phyloP scores from a whole-genome alignment of 345 rosid genomes.

The Eucalyptus pauciflora region DNA sequence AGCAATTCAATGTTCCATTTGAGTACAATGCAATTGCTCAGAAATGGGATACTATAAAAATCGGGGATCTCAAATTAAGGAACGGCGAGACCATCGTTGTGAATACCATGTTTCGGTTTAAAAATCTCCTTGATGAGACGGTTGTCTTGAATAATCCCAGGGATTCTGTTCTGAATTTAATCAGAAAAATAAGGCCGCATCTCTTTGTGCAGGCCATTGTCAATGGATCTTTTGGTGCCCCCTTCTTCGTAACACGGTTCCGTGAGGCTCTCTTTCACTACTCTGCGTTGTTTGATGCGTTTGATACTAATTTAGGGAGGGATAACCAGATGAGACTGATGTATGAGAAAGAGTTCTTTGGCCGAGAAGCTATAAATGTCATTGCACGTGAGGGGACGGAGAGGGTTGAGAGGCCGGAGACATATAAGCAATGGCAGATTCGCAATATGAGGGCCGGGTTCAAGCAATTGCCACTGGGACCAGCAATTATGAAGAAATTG shows the following conservation, averaged over 20 bases:
- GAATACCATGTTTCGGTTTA: conserved; percentile 45
- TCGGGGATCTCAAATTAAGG: conserved; percentile 45
- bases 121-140: conserved; percentile 64
- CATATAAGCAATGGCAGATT: conserved; percentile 69
- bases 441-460: conserved; percentile 58
- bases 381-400: conserved; percentile 73
- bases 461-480: conserved; percentile 40
- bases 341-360: conserved; percentile 53
- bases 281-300: conserved; percentile 57
- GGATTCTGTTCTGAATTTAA: conserved; percentile 40
- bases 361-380: conserved; percentile 48
- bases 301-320: conserved; percentile 26
- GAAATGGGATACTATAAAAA: conserved; percentile 62
- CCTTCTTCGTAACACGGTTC: conserved; percentile 69
- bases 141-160: conserved; percentile 42
- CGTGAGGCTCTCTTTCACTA: conserved; percentile 71
- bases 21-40: conserved; percentile 64
- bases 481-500: conserved; percentile 24
- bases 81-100: conserved; percentile 46
- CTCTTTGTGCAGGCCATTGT: conserved; percentile 24
- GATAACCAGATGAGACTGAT: conserved; percentile 50
- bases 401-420: conserved; percentile 82
- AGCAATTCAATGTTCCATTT: conserved; percentile 52
- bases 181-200: conserved; percentile 46
- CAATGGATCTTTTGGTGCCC: conserved; percentile 56